These are phyloP conservation scores for Chlorella sp. DNA, from an alignment of 139 green algal genomes.

Conservation along the genomic window DNA sequence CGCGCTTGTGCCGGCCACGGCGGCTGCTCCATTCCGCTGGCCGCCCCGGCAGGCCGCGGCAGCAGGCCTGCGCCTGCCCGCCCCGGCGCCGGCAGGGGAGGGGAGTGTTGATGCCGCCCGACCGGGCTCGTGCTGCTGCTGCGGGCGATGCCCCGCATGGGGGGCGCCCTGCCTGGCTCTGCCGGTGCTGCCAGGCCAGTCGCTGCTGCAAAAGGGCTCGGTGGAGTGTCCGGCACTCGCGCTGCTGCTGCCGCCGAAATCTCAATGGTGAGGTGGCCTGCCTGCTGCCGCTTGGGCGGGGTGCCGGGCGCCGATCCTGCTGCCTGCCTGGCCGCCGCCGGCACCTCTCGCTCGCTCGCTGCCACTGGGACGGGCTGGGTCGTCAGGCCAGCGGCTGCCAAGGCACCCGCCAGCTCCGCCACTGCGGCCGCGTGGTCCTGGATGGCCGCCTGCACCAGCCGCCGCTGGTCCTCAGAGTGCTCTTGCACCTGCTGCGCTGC, in stretches of 20 bases:
- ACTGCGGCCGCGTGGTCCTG: conserved; percentile 13
- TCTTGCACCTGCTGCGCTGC: conserved; percentile 8
- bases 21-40: neutral
- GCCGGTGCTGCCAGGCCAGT: neutral
- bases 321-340: neutral
- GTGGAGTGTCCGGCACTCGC: neutral
- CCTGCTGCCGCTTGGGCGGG: no score
- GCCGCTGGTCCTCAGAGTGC: conserved; percentile 6
- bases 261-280: no score
- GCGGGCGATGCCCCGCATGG: no score
- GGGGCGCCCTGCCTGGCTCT: no score
- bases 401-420: conserved; percentile 10
- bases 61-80: neutral
- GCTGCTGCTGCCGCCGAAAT: neutral
- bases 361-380: neutral
- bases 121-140: no score
- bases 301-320: neutral
- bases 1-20: neutral
- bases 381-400: neutral
- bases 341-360: no score
- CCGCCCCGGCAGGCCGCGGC: no score
- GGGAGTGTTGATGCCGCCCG: no score
- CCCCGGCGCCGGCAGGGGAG: no score
- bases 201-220: no score
- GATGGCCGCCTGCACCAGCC: conserved; percentile 3